Base-by-base conservation (phyloP, 176 grass and related monocot species). In the Guadua angustifolia region DNA sequence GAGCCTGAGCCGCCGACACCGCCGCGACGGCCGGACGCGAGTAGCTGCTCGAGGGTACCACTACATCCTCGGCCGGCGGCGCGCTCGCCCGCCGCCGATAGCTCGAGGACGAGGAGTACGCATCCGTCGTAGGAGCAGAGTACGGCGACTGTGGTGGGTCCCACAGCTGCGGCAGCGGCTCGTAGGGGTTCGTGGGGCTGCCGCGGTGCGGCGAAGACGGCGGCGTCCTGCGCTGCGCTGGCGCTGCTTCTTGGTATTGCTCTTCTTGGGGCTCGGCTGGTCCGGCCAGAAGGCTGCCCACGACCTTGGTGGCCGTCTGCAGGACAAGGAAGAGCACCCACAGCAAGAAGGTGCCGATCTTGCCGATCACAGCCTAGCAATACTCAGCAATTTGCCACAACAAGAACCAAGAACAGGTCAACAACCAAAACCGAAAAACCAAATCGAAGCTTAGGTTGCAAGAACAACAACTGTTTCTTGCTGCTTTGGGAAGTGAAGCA, bases 321-420 rank as follows among this genome's bases (percentile, higher is more conserved):
- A 91, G 72, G 8, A 88, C 40, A 13, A 91, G 78, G 82, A 88
- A 91, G 71, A 91, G 77, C 56, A 88, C 29, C 89, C 89, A 91
- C 35, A 91, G 57, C 71, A 91, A 40, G 64, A 91, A 82, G 32
- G 66, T 85, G 76, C 82, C 82, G 61, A 91, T 44, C 82, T 88
- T 91, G 38, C 86, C 46, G 11, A 51, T 46, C 53, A 77, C 82
- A 24, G 29, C 86, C 89, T 91, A 57, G n/a, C 60, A 25, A 73
- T 73, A 29, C 38, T 1, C 46, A 36, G 47, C 46, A 40, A 68
- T 68, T 55, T 40, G 53, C 42, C n/a, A 52, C 22, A 52, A 11
- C 32, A 22, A 42, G 61, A 91, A n/a, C 18, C 60, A 73, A 26
- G 19, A 72, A 71, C 8, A 33, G 4, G 44, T 32, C 57, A 63